Conservation (phyloP, 139 green algal species). For the Closterium sp. region DNA sequence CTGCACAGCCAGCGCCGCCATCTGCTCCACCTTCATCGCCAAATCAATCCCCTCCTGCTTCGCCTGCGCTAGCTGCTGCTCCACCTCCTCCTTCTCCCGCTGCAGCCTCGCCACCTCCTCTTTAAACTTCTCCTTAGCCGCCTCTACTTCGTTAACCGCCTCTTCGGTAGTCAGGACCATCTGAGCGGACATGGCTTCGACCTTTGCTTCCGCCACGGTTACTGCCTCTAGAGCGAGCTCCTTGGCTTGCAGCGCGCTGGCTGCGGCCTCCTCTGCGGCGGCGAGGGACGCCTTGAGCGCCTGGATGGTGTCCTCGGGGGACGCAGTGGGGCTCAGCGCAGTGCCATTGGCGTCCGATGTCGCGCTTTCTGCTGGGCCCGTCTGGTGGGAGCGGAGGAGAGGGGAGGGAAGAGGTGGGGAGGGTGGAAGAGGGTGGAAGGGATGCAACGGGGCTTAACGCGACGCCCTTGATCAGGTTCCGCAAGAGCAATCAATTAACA, state of each 20-base stretch:
- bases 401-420: neutral
- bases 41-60: conserved; percentile 24
- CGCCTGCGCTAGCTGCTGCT: conserved; percentile 24
- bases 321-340: neutral
- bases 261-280: neutral
- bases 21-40: conserved; percentile 40
- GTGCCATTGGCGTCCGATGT: neutral
- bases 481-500: too few species aligned
- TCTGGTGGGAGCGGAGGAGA: neutral
- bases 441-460: neutral
- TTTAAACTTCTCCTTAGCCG: conserved; percentile 33
- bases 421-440: too few species aligned
- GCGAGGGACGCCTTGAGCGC: neutral
- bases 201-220: conserved; percentile 4
- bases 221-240: conserved; percentile 18
- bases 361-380: neutral
- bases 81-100: conserved; percentile 32
- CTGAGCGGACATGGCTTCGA: conserved; percentile 20
- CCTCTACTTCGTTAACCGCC: conserved; percentile 31
- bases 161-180: conserved; percentile 46
- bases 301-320: neutral
- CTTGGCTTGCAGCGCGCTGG: conserved; percentile 7
- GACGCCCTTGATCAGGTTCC: neutral
- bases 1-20: conserved; percentile 34
- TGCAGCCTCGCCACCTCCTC: conserved; percentile 17